Conservation (phyloP, 2,329 filamentous ascomycete genomes). For the Aquanectria penicillioides region DNA sequence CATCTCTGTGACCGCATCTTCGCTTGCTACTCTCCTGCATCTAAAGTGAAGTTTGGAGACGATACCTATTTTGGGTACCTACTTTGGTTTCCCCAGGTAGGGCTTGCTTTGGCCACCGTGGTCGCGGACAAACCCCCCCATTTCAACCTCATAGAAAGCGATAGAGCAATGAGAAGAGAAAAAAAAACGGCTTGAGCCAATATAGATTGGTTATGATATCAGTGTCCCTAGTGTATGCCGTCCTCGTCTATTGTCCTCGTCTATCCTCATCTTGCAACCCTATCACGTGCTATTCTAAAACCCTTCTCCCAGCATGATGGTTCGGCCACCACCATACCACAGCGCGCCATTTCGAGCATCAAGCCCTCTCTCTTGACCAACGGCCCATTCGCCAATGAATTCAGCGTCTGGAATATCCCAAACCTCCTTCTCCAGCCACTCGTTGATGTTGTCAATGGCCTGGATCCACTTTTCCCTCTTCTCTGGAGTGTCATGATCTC, state of each 20-base stretch:
- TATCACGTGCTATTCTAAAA: constrained; percentile 60
- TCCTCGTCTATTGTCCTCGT: too few species aligned
- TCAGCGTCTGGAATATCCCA: constrained; percentile 67
- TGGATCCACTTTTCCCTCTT: constrained; percentile 73
- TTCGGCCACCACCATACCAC: constrained; percentile 89
- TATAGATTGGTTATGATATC: too few species aligned
- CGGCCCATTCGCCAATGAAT: constrained; percentile 77
- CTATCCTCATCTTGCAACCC: too few species aligned
- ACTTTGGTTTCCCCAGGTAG: too few species aligned
- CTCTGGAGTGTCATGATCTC: constrained; percentile 68
- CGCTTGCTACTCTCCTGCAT: not conserved
- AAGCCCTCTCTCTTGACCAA: constrained; percentile 86
- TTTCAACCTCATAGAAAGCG: too few species aligned
- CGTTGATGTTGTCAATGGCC: constrained; percentile 80
- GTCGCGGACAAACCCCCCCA: too few species aligned
- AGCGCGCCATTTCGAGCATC: constrained; percentile 78
- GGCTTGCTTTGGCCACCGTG: too few species aligned
- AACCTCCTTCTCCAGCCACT: constrained; percentile 74
- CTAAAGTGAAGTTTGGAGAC: constrained; percentile 1
- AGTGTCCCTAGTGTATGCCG: too few species aligned
- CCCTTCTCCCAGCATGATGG: constrained; percentile 70
- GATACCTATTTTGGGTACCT: not conserved
- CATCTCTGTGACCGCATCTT: constrained; percentile 41
- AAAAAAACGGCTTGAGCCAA: too few species aligned
- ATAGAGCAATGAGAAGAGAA: too few species aligned